Conservation (phyloP, 2,329 filamentous ascomycete genomes). For the Pseudogymnoascus sp. region DNA sequence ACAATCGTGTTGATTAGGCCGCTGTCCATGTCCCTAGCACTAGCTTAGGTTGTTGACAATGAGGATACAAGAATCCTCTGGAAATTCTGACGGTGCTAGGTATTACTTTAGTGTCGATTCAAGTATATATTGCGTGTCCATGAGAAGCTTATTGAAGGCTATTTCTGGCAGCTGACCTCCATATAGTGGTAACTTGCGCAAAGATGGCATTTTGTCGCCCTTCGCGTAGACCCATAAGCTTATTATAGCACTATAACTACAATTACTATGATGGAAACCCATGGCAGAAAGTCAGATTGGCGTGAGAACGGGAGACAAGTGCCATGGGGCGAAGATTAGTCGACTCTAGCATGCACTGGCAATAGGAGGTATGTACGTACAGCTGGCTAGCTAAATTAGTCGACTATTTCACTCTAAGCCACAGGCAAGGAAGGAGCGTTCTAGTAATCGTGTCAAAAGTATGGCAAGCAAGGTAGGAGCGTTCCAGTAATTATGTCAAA, state of each 20-base stretch:
- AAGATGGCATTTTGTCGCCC: background rate
- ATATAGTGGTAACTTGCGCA: background rate
- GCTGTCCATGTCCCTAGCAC: background rate
- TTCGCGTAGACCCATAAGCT: background rate
- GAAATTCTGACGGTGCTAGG: background rate
- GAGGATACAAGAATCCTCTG: background rate
- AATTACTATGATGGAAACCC: background rate
- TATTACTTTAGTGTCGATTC: background rate
- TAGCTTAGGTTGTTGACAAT: background rate
- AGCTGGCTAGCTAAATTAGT: background rate
- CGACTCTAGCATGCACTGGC: background rate
- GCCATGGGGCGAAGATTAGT: background rate
- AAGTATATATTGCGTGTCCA: background rate
- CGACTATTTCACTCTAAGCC: background rate
- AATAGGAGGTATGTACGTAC: background rate
- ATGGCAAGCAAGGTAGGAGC: background rate
- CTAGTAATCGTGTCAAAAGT: background rate
- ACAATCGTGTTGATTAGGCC: background rate
- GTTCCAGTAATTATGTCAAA: background rate
- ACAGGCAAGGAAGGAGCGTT: slow-evolving; percentile 4
- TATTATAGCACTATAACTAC: background rate
- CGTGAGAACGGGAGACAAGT: background rate
- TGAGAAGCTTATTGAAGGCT: background rate
- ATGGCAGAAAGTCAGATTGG: background rate
- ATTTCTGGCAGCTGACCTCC: background rate